Evolutionary conservation across 1,284 basidiomycete genomes (phyloP), one percentile per base, ranked within the genome.

Genomic region (Ganoderma sinense): DNA sequence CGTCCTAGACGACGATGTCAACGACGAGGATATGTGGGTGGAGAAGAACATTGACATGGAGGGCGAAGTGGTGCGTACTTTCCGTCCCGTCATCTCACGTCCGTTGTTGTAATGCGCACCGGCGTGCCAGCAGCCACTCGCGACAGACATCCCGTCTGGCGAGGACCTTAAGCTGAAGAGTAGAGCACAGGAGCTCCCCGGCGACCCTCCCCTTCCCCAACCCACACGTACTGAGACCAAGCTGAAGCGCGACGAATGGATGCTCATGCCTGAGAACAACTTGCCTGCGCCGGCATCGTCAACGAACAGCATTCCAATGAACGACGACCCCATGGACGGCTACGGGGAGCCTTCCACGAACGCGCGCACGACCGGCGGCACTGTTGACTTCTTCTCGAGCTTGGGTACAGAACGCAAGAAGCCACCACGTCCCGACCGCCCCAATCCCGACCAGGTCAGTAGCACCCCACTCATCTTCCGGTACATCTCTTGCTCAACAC

Each of bases 1-100:
- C 51, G 87, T 92, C 33, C 86, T 91, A 1, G 92, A 92, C 74
- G 91, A 93, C 68, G 90, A 93, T 77, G 84, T 86, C 41, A 83
- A 86, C 74, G 91, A 90, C 73, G 87, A 90, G 40, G 90, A 89
- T 65, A 88, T 94, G 84, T 96, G 95, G 95, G 87, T 93, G 45
- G 94, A 96, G 82, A 95, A 95, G 84, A 93, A 94, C 75, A 90
- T 95, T 59, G 91, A 92, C 77, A 89, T 91, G 82, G 91, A 91
- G 59, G 90, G 91, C 20, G 89, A 93, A 81, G 81, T 83, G 75
- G 94, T 94, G 76, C 76, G 88, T 84, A 11, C 20, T 66, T 41
- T 26, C 48, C 23, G 53, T 71, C n/a, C 39, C 29, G 40, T 39
- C 18, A 18, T 31, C 48, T 40, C 31, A 18, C 29, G 31, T 45